Evolutionary conservation across 495 filamentous ascomycete genomes (phyloP).

Genomic region (Daldinia decipiens): DNA sequence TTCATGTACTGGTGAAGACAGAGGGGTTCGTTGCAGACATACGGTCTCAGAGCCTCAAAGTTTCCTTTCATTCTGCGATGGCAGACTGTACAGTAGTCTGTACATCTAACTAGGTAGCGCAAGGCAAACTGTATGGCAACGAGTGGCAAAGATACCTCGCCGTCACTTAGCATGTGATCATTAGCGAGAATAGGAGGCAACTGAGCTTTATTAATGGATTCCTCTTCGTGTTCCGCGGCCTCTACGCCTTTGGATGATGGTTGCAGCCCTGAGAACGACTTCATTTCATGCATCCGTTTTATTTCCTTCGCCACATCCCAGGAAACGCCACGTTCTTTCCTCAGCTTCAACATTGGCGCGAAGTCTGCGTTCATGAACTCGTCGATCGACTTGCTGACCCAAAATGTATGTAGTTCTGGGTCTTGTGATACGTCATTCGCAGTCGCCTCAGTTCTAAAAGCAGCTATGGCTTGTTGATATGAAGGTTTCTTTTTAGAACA

Average conservation of each 20-base stretch:
- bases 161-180: constrained; percentile 34
- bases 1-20: constrained; percentile 93
- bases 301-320: constrained; percentile 80
- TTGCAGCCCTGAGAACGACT: neutral
- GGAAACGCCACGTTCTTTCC: constrained; percentile 60
- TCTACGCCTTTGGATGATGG: neutral
- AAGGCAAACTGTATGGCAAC: constrained; percentile 83
- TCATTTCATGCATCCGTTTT: constrained; percentile 28
- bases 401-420: constrained; percentile 60
- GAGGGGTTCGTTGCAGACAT: constrained; percentile 82
- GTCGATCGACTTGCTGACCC: constrained; percentile 78
- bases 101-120: constrained; percentile 82
- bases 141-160: constrained; percentile 69
- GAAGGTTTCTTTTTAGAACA: constrained; percentile 67
- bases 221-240: constrained; percentile 23
- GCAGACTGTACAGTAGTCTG: constrained; percentile 89
- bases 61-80: constrained; percentile 74
- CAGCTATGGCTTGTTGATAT: constrained; percentile 57
- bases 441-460: constrained; percentile 54
- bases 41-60: constrained; percentile 90
- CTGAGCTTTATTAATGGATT: constrained; percentile 10
- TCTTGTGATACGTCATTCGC: neutral
- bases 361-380: constrained; percentile 77
- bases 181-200: constrained; percentile 22
- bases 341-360: constrained; percentile 68